Percentiles rank a stretch among this genome's conserved stretches.
Conservation (phyloP, 176 grass and related monocot genomes). For the Cocos nucifera region DNA sequence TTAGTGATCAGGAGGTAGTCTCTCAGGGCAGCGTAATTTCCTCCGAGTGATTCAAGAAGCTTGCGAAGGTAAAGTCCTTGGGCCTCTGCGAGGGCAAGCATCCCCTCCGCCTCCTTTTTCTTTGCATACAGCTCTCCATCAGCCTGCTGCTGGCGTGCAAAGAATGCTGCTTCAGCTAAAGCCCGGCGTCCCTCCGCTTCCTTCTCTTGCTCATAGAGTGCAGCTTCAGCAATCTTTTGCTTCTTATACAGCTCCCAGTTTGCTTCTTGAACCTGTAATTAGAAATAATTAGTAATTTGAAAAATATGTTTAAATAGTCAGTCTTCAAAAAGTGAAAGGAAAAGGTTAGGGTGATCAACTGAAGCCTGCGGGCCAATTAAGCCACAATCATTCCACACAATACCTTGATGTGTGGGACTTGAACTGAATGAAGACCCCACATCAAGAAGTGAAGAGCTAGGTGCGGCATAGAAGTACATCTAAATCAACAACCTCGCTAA, state of each 20-base stretch:
- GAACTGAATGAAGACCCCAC: no score
- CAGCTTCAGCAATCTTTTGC: slow-evolving; percentile 54
- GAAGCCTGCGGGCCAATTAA: no score
- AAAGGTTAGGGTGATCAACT: no score
- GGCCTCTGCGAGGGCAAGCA: background rate
- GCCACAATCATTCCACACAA: no score
- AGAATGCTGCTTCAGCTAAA: slow-evolving; percentile 43
- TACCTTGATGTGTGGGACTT: no score
- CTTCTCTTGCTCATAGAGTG: slow-evolving; percentile 51
- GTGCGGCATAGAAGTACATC: no score
- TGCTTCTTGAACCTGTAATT: slow-evolving; percentile 45
- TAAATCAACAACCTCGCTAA: no score
- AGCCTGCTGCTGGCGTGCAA: slow-evolving; percentile 28
- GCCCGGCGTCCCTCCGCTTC: slow-evolving; percentile 27
- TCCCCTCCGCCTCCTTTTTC: slow-evolving; percentile 56
- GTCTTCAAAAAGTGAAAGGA: no score
- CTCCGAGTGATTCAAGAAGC: slow-evolving; percentile 36
- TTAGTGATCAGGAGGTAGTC: slow-evolving; percentile 62
- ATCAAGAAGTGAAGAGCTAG: no score
- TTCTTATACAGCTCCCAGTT: slow-evolving; percentile 63
- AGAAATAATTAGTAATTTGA: no score
- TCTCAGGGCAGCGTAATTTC: slow-evolving; percentile 45
- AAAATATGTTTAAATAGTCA: no score
- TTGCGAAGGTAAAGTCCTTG: slow-evolving; percentile 37
- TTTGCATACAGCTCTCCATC: slow-evolving; percentile 52